Evolutionary conservation across 805 yeast genomes (phyloP), one percentile per base, ranked within the genome.

Genomic region (Priceomyces carsonii): DNA sequence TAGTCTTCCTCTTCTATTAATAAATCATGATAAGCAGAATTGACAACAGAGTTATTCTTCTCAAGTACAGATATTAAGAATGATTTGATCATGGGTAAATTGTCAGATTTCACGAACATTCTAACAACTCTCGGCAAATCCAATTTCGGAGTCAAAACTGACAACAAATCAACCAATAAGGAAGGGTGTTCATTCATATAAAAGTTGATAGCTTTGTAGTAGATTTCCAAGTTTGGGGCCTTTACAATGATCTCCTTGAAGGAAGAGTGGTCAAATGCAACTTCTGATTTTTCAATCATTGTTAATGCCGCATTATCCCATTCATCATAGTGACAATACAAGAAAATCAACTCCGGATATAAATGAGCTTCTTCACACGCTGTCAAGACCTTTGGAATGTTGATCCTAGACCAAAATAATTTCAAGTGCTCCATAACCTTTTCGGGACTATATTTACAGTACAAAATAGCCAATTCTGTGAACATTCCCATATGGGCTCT

Each of bases 401-500:
- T 93, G 62, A 93, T 78, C 69, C 99, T 84, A 9, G 97, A 89
- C 98, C 98, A 93, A 79, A 93, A 93, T 55, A 93, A 71, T 62
- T 90, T 90, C 77, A 93, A 75, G 66, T 93, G 98, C 66, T 93
- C 98, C 88, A 87, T 85, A 36, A 95, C 85, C 66, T 80, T 84
- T 33, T 80, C 85, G 18, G 97, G 96, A 43, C 80, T 78, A 66
- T 90, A 93, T 62, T 90, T 91, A 47, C 95, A 77, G 69, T 91
- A 93, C 50, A 93, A 72, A 31, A 86, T 75, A 15, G 98, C 96
- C 51, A 93, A 75, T 65, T 90, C 97, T 8, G 99, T 93, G 62
- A 93, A 93, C 97, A 93, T 91, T 51, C 98, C 99, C 99, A 93
- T 93, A 60, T 93, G 99, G 24, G 99, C 99, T 62, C 99, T 85